Conservation (phyloP, 2,329 filamentous ascomycete genomes). For the Monilinia polystroma region DNA sequence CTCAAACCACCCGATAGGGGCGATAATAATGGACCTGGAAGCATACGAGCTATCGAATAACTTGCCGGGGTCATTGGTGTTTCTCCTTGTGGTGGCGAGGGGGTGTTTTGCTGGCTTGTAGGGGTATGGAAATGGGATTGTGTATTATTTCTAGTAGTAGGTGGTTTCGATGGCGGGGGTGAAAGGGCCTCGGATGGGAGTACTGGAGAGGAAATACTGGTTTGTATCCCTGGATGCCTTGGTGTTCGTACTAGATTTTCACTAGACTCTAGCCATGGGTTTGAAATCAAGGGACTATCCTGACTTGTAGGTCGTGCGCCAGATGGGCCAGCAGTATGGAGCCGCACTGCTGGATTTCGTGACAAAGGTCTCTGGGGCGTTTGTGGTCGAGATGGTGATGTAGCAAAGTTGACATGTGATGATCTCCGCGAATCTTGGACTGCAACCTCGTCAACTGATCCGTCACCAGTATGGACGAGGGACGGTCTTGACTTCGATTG, state of each 20-base stretch:
- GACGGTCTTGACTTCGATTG: constrained; percentile 23
- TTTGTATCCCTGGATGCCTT: constrained; percentile 32
- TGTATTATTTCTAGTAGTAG: constrained; percentile 33
- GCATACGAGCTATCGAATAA: constrained; percentile 52
- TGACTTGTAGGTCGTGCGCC: constrained; percentile 25
- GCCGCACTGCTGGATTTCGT: constrained; percentile 28
- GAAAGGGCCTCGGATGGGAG: constrained; percentile 38
- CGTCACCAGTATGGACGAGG: constrained; percentile 27
- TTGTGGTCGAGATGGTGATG: constrained; percentile 29
- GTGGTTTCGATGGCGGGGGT: constrained; percentile 29
- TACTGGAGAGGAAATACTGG: constrained; percentile 34
- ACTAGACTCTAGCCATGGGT: constrained; percentile 35
- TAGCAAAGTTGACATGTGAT: constrained; percentile 37
- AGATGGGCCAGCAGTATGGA: constrained; percentile 25
- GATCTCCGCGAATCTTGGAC: constrained; percentile 30
- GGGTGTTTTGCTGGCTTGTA: constrained; percentile 37
- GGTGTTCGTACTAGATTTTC: constrained; percentile 30
- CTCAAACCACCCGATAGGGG: constrained; percentile 60
- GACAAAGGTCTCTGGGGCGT: constrained; percentile 33
- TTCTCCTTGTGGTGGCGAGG: constrained; percentile 43
- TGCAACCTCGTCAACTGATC: constrained; percentile 25
- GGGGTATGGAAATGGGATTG: constrained; percentile 36
- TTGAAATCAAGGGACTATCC: constrained; percentile 34
- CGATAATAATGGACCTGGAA: constrained; percentile 57
- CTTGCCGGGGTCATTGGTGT: constrained; percentile 45